These are phyloP conservation scores for Stagonosporopsis tanaceti DNA, from an alignment of 2,329 filamentous ascomycete species.

Conservation along the genomic window DNA sequence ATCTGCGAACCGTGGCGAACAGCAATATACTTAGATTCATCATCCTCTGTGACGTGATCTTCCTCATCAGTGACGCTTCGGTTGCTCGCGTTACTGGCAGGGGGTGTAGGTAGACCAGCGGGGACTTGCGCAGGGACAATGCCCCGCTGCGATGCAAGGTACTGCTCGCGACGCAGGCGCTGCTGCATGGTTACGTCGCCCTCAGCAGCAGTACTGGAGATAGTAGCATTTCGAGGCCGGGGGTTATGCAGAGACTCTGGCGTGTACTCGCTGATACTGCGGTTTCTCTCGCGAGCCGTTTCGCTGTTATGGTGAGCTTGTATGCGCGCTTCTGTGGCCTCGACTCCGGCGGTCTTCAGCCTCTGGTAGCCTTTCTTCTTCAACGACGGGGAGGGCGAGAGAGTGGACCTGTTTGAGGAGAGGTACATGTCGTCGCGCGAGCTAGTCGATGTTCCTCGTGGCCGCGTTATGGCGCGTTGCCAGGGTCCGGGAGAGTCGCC, in stretches of 20 bases:
- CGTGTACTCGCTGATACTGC: constrained; percentile 88
- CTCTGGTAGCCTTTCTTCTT: constrained; percentile 59
- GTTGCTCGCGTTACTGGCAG: constrained; percentile 72
- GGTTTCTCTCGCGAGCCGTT: constrained; percentile 69
- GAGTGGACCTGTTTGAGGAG: constrained; percentile 40
- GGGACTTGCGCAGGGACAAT: constrained; percentile 65
- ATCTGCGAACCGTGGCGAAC: constrained; percentile 66
- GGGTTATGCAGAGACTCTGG: constrained; percentile 74
- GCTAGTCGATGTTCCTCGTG: constrained; percentile 42
- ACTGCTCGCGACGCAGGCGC: constrained; percentile 76
- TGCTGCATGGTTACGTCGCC: constrained; percentile 60
- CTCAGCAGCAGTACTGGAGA: constrained; percentile 58
- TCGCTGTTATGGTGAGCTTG: constrained; percentile 44
- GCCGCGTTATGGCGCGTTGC: constrained; percentile 48
- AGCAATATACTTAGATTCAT: constrained; percentile 55
- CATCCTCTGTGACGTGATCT: constrained; percentile 55
- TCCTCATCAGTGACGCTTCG: constrained; percentile 65
- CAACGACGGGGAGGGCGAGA: constrained; percentile 50
- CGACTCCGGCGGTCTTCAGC: constrained; percentile 52
- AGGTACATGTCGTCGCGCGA: constrained; percentile 45
- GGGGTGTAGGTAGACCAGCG: constrained; percentile 72
- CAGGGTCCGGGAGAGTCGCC: constrained; percentile 54
- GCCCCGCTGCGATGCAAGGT: constrained; percentile 80
- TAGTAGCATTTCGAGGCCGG: constrained; percentile 73
- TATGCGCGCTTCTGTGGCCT: constrained; percentile 46